Evolutionary conservation across 345 rosid genomes (phyloP).

Genomic region (Linum tenue): DNA sequence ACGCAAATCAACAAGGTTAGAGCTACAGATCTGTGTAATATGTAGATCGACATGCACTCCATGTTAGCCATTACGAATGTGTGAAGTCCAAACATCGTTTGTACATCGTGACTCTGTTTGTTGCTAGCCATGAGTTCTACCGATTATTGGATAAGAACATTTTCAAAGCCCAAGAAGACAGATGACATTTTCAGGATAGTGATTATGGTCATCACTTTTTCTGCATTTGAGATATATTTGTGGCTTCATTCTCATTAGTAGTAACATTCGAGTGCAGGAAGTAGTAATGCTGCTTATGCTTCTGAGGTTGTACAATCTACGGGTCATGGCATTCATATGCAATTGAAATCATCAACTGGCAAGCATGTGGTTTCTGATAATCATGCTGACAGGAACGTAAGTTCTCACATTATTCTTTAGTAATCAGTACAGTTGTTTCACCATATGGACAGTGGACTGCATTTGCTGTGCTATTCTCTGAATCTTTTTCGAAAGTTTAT

Average conservation of each 20-base stretch:
- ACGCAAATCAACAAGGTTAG: constrained; percentile 65
- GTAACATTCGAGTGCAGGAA: constrained; percentile 32
- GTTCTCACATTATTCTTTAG: constrained; percentile 12
- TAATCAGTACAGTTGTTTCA: constrained; percentile 9
- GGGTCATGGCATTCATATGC: constrained; percentile 48
- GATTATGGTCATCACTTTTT: constrained; percentile 1
- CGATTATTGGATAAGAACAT: neutral
- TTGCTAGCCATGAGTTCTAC: neutral
- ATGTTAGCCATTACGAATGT: constrained; percentile 8
- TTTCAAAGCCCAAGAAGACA: constrained; percentile 1
- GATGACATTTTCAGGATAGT: neutral
- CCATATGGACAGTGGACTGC: constrained; percentile 4
- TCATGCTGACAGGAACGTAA: constrained; percentile 56
- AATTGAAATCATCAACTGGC: constrained; percentile 43
- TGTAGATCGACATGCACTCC: constrained; percentile 1
- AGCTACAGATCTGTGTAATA: neutral
- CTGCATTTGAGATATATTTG: neutral
- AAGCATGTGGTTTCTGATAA: constrained; percentile 44
- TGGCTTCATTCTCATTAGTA: constrained; percentile 12
- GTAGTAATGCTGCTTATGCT: constrained; percentile 33
- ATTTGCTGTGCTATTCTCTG: neutral
- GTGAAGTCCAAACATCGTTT: neutral
- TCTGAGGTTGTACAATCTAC: constrained; percentile 35
- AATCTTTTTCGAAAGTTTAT: neutral
- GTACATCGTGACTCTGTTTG: neutral